phyloP scores from a whole-genome alignment of 352 stramenopile genomes.

The Phytophthora constricta region DNA sequence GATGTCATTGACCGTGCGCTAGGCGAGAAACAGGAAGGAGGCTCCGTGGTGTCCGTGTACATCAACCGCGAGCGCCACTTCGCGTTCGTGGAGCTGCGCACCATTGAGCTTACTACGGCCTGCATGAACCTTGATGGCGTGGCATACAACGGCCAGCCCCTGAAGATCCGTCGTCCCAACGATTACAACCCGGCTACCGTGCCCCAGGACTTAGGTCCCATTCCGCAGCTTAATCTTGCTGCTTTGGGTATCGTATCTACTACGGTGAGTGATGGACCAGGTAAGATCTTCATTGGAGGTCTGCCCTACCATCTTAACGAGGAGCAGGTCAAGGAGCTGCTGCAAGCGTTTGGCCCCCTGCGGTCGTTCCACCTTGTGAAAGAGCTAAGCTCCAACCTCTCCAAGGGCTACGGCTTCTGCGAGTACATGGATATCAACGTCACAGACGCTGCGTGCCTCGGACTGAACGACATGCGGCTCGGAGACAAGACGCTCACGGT shows the following conservation, averaged over 20 bases:
- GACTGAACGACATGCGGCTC: conserved; percentile 96
- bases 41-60: conserved; percentile 91
- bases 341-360: conserved; percentile 95
- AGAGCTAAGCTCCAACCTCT: conserved; percentile 89
- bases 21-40: conserved; percentile 74
- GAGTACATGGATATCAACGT: conserved; percentile 94
- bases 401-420: conserved; percentile 98
- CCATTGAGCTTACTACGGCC: conserved; percentile 95
- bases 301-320: conserved; percentile 97
- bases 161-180: conserved; percentile 97
- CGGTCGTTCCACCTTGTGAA: conserved; percentile 98
- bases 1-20: conserved; percentile 90
- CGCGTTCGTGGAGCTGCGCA: conserved; percentile 98
- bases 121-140: conserved; percentile 97
- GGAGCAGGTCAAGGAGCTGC: conserved; percentile 94
- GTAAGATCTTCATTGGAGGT: conserved; percentile 98
- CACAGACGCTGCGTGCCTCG: conserved; percentile 92
- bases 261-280: conserved; percentile 95
- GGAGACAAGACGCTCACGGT: conserved; percentile 93
- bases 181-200: conserved; percentile 96
- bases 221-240: conserved; percentile 89
- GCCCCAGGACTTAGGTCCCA: conserved; percentile 85
- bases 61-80: conserved; percentile 97
- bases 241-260: conserved; percentile 95
- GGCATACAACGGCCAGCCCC: conserved; percentile 91